Base-by-base conservation (phyloP, 176 grass and related monocot species). In the Pontederia crassipes region DNA sequence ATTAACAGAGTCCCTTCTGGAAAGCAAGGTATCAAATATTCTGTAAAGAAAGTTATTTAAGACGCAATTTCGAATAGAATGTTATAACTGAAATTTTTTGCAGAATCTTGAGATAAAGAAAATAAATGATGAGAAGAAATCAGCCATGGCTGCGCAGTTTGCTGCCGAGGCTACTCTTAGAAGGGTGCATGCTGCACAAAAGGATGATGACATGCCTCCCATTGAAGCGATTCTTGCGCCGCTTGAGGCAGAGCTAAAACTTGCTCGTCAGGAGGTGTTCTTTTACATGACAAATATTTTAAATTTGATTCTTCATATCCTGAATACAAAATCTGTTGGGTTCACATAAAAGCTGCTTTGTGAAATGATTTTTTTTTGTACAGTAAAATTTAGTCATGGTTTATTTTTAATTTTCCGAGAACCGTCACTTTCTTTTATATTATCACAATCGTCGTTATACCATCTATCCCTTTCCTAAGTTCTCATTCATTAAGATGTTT, bases 211-310 rank as follows among this genome's bases (percentile, higher is more conserved):
- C n/a, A 91, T 88, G 71, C 87, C 92, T 16, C 92, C 92, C 28
- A 91, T 97, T 55, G 92, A 97, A 79, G 92, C 92, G 45, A 97
- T 91, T 88, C 83, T 97, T 66, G 92, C 92, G 80, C 92, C 92
- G 48, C 81, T 97, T 60, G 92, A 97, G 67, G 92, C 92, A 11
- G 92, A 97, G 74, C 20, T 97, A 80, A 97, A 97, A 74, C 71
- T 97, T 64, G 64, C 84, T 45, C 77, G 87, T 27, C 83, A 97
- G 75, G 92, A 97, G 87, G 92, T 97, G 32, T 40, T 3, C 32
- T 40, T 24, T 40, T 40, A 40, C 32, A 40, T 40, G 32, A 40
- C 32, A 40, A 4, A 40, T 24, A 24, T 24, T 40, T 40, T 40
- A 4, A 40, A 40, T 4, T 40, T 40, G 2, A 7, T 40, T 40